These are phyloP conservation scores for Canavalia ensiformis DNA, from an alignment of 306 rosid genomes.

Conservation along the genomic window DNA sequence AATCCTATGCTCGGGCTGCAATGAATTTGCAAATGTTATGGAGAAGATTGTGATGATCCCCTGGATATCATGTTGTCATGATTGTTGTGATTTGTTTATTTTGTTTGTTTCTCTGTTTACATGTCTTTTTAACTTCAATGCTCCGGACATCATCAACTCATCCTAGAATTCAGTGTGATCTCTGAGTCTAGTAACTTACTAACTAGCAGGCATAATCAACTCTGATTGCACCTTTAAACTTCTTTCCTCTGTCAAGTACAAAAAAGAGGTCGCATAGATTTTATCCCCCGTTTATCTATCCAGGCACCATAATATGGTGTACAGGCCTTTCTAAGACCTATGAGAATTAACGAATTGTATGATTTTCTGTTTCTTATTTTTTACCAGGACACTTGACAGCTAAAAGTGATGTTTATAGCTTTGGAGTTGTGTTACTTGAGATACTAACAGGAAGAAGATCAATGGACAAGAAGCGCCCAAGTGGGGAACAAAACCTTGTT, in stretches of 20 bases:
- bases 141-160: neutral
- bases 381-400: conserved; percentile 91
- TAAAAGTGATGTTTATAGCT: conserved; percentile 95
- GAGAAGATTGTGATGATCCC: neutral
- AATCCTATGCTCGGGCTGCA: conserved; percentile 1
- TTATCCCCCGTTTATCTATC: neutral
- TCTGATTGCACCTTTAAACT: neutral
- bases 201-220: conserved; percentile 12
- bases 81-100: neutral
- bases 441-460: conserved; percentile 96
- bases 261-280: conserved; percentile 1
- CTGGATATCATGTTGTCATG: neutral
- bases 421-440: conserved; percentile 93
- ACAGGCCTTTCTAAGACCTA: conserved; percentile 36
- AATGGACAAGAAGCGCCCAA: conserved; percentile 95
- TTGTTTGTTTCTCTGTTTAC: conserved; percentile 8
- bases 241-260: neutral
- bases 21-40: conserved; percentile 11
- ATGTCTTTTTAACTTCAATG: conserved; percentile 4
- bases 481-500: conserved; percentile 92
- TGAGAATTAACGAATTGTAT: conserved; percentile 38
- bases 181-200: neutral
- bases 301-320: conserved; percentile 5
- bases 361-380: conserved; percentile 43
- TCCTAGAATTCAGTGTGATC: conserved; percentile 25